Evolutionary conservation across 2,329 filamentous ascomycete species (phyloP).

Genomic region (Aureobasidium sp.): DNA sequence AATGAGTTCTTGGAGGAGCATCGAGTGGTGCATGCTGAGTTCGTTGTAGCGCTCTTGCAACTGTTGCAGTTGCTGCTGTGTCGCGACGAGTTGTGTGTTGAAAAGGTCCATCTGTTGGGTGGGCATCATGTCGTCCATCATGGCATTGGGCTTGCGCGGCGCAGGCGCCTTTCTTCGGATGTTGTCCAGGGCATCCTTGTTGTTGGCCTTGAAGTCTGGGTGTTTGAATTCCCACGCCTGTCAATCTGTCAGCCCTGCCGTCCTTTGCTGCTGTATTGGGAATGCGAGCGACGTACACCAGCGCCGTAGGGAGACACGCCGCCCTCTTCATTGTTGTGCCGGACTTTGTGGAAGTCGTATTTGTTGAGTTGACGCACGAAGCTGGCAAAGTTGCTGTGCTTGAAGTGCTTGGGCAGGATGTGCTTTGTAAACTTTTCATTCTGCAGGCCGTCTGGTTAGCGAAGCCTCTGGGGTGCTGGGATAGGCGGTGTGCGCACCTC

Average conservation of each 20-base stretch:
- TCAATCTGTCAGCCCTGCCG: slow-evolving; percentile 22
- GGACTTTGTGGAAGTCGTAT: slow-evolving; percentile 97
- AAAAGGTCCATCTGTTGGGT: slow-evolving; percentile 83
- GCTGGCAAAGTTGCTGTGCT: slow-evolving; percentile 97
- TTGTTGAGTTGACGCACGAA: slow-evolving; percentile 95
- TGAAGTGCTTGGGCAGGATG: slow-evolving; percentile 96
- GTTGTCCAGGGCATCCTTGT: slow-evolving; percentile 93
- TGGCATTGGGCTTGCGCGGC: slow-evolving; percentile 59
- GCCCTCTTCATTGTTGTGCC: slow-evolving; percentile 80
- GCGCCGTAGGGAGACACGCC: slow-evolving; percentile 72
- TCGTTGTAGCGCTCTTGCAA: slow-evolving; percentile 79
- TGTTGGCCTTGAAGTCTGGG: slow-evolving; percentile 89
- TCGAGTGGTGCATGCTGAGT: slow-evolving; percentile 56
- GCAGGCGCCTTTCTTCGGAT: slow-evolving; percentile 93
- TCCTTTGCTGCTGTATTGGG: neutral
- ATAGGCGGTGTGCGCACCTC: slow-evolving; percentile 53
- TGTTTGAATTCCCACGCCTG: slow-evolving; percentile 96
- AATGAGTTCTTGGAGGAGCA: slow-evolving; percentile 55
- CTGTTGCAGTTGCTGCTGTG: slow-evolving; percentile 83
- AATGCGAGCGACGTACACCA: slow-evolving; percentile 46
- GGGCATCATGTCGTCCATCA: slow-evolving; percentile 66
- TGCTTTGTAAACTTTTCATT: slow-evolving; percentile 98
- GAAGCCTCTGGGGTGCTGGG: neutral
- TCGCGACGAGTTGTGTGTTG: slow-evolving; percentile 78
- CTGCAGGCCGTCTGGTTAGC: slow-evolving; percentile 37